phyloP scores from a whole-genome alignment of 192 early-diverging fungal genomes.

The Linnemannia zychae region DNA sequence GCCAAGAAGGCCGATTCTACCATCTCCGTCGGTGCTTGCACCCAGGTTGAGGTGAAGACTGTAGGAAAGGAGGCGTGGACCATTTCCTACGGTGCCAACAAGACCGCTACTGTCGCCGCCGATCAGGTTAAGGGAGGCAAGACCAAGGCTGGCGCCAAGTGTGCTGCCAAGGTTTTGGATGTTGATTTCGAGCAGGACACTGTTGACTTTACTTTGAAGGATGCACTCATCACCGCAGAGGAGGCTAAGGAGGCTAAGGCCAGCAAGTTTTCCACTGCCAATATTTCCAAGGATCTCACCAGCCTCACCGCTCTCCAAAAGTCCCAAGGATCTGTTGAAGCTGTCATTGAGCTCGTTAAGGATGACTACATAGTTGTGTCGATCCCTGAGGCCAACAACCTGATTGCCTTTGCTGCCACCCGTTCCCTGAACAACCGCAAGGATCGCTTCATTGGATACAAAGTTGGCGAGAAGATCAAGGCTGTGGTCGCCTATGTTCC shows the following conservation, averaged over 20 bases:
- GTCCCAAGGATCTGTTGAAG: conserved; percentile 59
- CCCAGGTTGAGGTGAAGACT: conserved; percentile 64
- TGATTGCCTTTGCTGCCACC: conserved; percentile 69
- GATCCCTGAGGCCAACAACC: conserved; percentile 67
- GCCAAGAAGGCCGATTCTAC: conserved; percentile 36
- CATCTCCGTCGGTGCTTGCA: conserved; percentile 54
- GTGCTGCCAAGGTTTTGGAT: conserved; percentile 76
- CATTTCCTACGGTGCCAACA: conserved; percentile 58
- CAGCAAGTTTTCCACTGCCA: conserved; percentile 22
- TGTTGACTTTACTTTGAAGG: conserved; percentile 74
- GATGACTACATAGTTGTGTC: conserved; percentile 82
- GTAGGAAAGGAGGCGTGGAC: conserved; percentile 62
- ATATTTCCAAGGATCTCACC: conserved; percentile 30
- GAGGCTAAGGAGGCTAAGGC: conserved; percentile 38
- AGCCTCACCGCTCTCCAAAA: conserved; percentile 49
- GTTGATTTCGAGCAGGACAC: conserved; percentile 73
- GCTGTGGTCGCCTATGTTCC: conserved; percentile 59
- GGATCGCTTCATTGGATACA: conserved; percentile 73
- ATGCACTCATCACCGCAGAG: conserved; percentile 38
- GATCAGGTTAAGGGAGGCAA: conserved; percentile 68
- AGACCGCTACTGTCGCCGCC: conserved; percentile 69
- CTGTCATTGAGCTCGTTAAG: conserved; percentile 81
- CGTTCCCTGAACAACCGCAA: conserved; percentile 72
- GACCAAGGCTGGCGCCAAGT: conserved; percentile 62
- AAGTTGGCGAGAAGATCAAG: conserved; percentile 68